phyloP scores from a whole-genome alignment of 768 basidiomycete genomes.

The Boletus rubescentipes region DNA sequence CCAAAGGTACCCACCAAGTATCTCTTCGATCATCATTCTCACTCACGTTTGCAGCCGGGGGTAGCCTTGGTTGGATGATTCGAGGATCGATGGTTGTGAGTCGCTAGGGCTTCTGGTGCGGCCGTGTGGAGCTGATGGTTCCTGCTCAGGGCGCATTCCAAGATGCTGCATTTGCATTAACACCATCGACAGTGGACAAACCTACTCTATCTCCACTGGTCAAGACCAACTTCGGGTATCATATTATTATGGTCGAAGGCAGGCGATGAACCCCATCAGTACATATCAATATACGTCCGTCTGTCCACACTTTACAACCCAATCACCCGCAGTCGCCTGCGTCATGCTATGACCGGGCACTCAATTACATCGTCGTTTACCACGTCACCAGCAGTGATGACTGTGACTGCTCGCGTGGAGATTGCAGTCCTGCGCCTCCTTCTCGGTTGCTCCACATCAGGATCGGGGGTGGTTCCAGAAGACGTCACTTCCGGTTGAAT shows the following conservation, averaged over 20 bases:
- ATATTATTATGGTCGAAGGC: constrained; percentile 91
- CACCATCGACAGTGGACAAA: constrained; percentile 79
- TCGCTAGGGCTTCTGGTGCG: constrained; percentile 1
- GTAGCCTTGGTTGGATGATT: constrained; percentile 84
- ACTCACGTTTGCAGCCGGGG: constrained; percentile 55
- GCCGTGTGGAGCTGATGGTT: constrained; percentile 2
- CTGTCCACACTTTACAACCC: constrained; percentile 10
- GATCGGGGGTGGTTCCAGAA: constrained; percentile 55
- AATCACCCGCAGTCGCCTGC: not conserved
- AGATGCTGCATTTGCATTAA: constrained; percentile 81
- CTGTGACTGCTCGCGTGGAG: constrained; percentile 27
- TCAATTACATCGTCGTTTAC: constrained; percentile 34
- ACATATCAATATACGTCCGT: constrained; percentile 21
- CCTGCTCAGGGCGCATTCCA: constrained; percentile 64
- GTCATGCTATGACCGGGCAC: constrained; percentile 22
- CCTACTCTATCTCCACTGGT: constrained; percentile 70
- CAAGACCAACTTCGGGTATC: constrained; percentile 84
- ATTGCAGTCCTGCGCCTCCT: constrained; percentile 39
- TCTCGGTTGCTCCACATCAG: constrained; percentile 59
- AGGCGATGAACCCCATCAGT: constrained; percentile 45
- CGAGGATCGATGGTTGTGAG: constrained; percentile 82
- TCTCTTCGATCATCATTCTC: not conserved
- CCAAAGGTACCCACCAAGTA: constrained; percentile 54
- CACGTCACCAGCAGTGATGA: constrained; percentile 33
- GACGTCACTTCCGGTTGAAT: constrained; percentile 50